Evolutionary conservation across 2,329 filamentous ascomycete species (phyloP).

Genomic region (Pseudocercospora pini-densiflorae): DNA sequence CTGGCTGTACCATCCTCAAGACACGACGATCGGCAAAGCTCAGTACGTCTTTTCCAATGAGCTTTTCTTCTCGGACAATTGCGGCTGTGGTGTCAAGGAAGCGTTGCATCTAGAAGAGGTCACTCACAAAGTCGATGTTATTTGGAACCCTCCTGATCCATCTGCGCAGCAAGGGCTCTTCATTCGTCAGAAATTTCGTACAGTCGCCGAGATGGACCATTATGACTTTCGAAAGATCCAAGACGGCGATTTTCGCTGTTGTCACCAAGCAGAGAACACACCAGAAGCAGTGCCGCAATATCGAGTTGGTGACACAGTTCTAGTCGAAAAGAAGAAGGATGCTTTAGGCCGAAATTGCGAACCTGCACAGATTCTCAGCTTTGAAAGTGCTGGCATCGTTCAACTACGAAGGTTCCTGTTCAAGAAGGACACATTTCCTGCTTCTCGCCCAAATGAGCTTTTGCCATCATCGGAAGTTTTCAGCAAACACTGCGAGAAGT

Average conservation of each 20-base stretch:
- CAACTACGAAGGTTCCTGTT: constrained; percentile 22
- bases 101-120: constrained; percentile 62
- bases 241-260: constrained; percentile 53
- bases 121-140: constrained; percentile 60
- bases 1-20: constrained; percentile 73
- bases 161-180: constrained; percentile 60
- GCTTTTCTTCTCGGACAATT: constrained; percentile 76
- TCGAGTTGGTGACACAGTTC: constrained; percentile 63
- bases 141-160: constrained; percentile 60
- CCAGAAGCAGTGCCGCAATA: constrained; percentile 40
- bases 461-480: constrained; percentile 58
- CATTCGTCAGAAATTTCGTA: constrained; percentile 71
- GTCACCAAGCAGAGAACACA: constrained; percentile 37
- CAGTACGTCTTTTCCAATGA: constrained; percentile 74
- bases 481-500: constrained; percentile 37
- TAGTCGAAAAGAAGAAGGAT: constrained; percentile 44
- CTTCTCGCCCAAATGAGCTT: constrained; percentile 60
- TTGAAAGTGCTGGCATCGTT: constrained; percentile 43
- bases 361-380: constrained; percentile 62
- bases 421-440: not conserved
- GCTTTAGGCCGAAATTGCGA: constrained; percentile 49
- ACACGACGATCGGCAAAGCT: constrained; percentile 71
- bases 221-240: constrained; percentile 66
- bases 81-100: constrained; percentile 61
- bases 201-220: constrained; percentile 47